Evolutionary conservation across 2,329 filamentous ascomycete genomes (phyloP), one percentile per base, ranked within the genome.

Genomic region (Chaetomium globosum): DNA sequence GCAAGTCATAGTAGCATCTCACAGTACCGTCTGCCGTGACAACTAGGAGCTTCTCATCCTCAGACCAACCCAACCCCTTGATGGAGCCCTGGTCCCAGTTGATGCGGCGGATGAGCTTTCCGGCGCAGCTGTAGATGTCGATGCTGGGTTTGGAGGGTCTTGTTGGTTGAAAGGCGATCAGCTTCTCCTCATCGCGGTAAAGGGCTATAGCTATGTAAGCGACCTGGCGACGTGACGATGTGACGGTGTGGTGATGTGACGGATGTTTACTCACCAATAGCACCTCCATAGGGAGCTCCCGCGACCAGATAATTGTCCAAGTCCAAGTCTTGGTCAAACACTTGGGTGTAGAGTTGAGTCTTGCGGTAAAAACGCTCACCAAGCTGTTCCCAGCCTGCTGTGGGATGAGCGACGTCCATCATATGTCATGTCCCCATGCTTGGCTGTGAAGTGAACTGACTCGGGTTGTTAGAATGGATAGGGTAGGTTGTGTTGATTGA

Each of bases 311-410:
- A 96, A 81, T 95, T 96, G 81, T 97, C 93, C 71, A 99, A 86
- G 80, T 99, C 93, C 68, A 97, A 83, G 75, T 97, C 93, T 75
- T 91, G 87, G 78, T 97, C 93, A 77, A 98, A 99, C 70, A 98
- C 86, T 70, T 89, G 90, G 67, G 93, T 93, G 82, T 98, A 99
- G 67, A 97, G 87, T 78, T 94, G 91, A 64, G 91, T 89, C 81
- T 96, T 97, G 77, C 94, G 91, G 81, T 98, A 99, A 83, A 96
- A 98, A 74, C 87, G 89, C 78, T 96, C 91, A 75, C 92, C 95
- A 71, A 98, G 87, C 78, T 87, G 90, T 82, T 97, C 93, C 95
- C 95, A 99, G 78, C 94, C 92, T 73, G 92, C 90, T 73, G 92
- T 92, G 74, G 93, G 84, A 78, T 85, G 83, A 74, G 83, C 79